Evolutionary conservation across 352 stramenopile genomes (phyloP), one percentile per base, ranked within the genome.

Genomic region (Globisporangium spiculum): DNA sequence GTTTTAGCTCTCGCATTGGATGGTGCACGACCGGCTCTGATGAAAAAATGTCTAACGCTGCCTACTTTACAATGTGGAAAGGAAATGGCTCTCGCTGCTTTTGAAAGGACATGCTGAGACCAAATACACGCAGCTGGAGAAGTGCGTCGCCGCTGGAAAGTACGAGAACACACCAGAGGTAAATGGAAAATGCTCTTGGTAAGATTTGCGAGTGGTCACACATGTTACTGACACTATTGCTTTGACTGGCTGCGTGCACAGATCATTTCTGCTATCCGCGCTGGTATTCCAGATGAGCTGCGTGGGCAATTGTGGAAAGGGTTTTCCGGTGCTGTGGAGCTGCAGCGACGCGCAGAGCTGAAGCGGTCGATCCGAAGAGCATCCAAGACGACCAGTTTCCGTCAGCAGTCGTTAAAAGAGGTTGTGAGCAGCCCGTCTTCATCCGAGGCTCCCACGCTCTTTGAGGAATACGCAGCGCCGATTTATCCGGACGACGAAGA

Each of bases 51-150:
- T 41, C 32, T 14, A 38, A 44, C 16, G 22, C 24, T 61, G 48
- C 12, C 4, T 2, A 12, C 26, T 34, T 58, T 20, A 4, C 48
- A 24, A 3, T 48, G 26, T 24, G 30, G n/a, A 38, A 30, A 69
- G 80, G 48, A 92, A 93, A 64, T 94, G 86, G 86, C 46, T 94
- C 12, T 78, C 83, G 0, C 46, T 94, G 64, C 66, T 94, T 18
- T 60, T 94, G 16, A 83, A 92, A 63, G 86, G 84, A 4, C 86
- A 94, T 66, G 86, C 86, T 0, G 81, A 93, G 68, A 90, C 86
- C 24, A 94, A 94, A 59, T 93, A 93, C 67, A 91, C 83, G 4
- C 86, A 94, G 41, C 72, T 94, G 41, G 86, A 94, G 59, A 86
- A 91, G 59, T 94, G 86, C 53, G 81, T 89, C 20, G 81, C 83